Evolutionary conservation across 306 rosid species (phyloP).

Genomic region (Castanea mollissima): DNA sequence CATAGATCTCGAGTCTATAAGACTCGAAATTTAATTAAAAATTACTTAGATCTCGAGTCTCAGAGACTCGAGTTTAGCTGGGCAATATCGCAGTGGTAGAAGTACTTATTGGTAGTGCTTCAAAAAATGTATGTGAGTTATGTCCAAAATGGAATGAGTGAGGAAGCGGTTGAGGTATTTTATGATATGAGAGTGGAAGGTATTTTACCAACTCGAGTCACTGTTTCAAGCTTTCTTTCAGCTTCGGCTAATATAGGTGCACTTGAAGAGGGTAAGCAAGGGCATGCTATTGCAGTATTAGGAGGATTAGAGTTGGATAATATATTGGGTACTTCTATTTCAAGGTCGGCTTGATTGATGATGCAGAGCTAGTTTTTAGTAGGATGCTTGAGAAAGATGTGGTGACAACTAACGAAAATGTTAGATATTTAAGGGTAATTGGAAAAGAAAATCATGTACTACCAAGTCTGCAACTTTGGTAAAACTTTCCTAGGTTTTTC

Average conservation of each 20-base stretch:
- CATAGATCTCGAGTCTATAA: no score
- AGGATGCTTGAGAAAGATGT: slow-evolving; percentile 49
- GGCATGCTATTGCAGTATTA: slow-evolving; percentile 56
- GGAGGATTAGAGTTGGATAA: slow-evolving; percentile 53
- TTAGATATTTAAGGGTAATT: no score
- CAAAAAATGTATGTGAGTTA: slow-evolving; percentile 43
- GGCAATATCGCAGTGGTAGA: no score
- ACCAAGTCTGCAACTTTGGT: no score
- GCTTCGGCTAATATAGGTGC: slow-evolving; percentile 66
- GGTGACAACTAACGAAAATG: slow-evolving; percentile 30
- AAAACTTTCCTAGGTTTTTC: no score
- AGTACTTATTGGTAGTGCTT: no score
- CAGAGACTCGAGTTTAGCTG: no score
- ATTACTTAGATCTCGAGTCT: no score
- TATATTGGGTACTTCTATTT: slow-evolving; percentile 70
- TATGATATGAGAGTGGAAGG: slow-evolving; percentile 51
- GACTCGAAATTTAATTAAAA: no score
- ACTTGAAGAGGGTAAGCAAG: slow-evolving; percentile 66
- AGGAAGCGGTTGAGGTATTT: slow-evolving; percentile 59
- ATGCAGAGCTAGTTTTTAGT: slow-evolving; percentile 56
- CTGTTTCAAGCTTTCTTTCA: slow-evolving; percentile 59
- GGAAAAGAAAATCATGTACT: no score
- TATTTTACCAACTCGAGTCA: slow-evolving; percentile 49
- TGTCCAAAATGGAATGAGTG: slow-evolving; percentile 57
- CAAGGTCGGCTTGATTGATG: slow-evolving; percentile 73